Conservation (phyloP, 2,329 filamentous ascomycete species). For the Westerdykella ornata region DNA sequence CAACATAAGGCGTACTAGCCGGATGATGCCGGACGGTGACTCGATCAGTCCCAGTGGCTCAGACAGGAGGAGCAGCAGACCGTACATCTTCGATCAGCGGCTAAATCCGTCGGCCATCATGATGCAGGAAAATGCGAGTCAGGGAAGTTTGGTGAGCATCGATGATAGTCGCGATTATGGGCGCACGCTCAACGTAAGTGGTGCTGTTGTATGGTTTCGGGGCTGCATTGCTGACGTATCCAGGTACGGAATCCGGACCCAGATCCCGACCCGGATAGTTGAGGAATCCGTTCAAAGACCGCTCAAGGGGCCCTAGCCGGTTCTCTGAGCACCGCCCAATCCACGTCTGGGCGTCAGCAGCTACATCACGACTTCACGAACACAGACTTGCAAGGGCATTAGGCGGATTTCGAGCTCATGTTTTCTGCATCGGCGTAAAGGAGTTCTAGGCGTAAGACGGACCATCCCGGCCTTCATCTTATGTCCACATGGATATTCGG, state of each 20-base stretch:
- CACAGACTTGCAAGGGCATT: constrained; percentile 3
- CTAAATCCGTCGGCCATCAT: constrained; percentile 45
- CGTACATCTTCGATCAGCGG: constrained; percentile 44
- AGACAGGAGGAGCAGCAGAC: constrained; percentile 38
- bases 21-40: constrained; percentile 22
- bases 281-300: not conserved
- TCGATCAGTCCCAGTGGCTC: constrained; percentile 33
- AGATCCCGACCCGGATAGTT: constrained; percentile 4
- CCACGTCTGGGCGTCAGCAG: constrained; percentile 13
- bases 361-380: constrained; percentile 26
- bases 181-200: constrained; percentile 40
- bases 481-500: too few relatives aligned
- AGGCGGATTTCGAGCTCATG: too few relatives aligned
- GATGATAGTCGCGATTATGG: constrained; percentile 45
- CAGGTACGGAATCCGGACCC: constrained; percentile 33
- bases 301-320: too few relatives aligned
- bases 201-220: not conserved
- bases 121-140: constrained; percentile 42
- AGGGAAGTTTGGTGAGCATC: constrained; percentile 42
- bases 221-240: constrained; percentile 7
- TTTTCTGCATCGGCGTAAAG: constrained; percentile 6
- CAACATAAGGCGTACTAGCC: constrained; percentile 18
- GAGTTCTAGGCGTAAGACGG: constrained; percentile 4
- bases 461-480: too few relatives aligned
- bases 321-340: too few relatives aligned